Base-by-base conservation (phyloP, 2,329 filamentous ascomycete species). In the Pseudogymnoascus sp. region DNA sequence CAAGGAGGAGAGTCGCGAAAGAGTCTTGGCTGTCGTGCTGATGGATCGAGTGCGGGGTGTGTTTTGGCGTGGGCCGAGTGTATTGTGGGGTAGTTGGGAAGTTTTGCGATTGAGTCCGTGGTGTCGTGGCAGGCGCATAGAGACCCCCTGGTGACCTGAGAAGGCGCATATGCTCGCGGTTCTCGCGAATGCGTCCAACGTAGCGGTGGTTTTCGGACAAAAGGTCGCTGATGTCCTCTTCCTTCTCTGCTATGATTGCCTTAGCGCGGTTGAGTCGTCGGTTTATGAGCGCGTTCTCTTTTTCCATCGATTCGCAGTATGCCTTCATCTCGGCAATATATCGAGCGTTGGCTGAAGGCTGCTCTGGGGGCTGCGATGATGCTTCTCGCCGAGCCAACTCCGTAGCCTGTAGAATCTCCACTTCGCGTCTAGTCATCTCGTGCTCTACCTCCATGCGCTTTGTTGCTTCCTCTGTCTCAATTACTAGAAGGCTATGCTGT, bases 391-490 rank as follows among this genome's bases (percentile, higher is more conserved):
- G 84, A 61, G 85, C 84, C 72, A 89, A 84, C 71, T 95, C 89
- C 12, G 87, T 86, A 66, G 83, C 82, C 65, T 92, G 89, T 28
- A 97, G 79, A 11, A 93, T 90, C 66, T 96, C 90, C 18, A 96
- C 89, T 75, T 97, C 92, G 21, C 89, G 84, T 66, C 91, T 85
- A n/a, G 89, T 89, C 84, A 97, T 93, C 67, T 95, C 90, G 70
- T 96, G 89, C 75, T 97, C 93, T 4, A 97, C 93, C 37, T 88
- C 89, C 68, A 93, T 91, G 25, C 92, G 87, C 75, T 96, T 93
- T 8, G 91, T 85, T 31, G 92, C 89, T 69, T 96, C 91, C 59
- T 89, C 87, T 62, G 90, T 92, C 71, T 96, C 91, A 67, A 97
- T 87, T 61, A 85, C 87, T 28, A 96, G 82, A 71, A 97, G 83